Base-by-base conservation (phyloP, 176 grass and related monocot genomes). In the Hordeum vulgare region DNA sequence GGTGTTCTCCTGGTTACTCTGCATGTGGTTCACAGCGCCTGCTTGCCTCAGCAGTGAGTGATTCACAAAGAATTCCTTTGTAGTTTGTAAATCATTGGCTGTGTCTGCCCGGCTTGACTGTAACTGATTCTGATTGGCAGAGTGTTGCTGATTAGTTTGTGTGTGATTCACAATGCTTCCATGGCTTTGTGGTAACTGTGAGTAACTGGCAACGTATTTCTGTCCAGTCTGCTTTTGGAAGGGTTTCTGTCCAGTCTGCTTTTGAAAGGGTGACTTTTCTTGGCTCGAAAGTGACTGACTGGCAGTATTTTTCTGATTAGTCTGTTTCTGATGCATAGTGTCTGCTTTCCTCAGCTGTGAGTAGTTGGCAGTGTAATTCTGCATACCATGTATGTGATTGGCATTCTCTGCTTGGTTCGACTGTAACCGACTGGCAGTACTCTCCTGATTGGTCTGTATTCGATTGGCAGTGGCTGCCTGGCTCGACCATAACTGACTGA, bases 341-440 rank as follows among this genome's bases (percentile, higher is more conserved):
- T 59, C 66, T 64, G 24, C 79, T 82, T 78, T 73, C 4, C 57
- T 89, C 12, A 21, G 53, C 61, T 84, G 84, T 77, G 23, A 67
- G 20, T 64, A 45, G 53, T 40, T 51, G 39, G 61, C 69, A 71
- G 40, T 71, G 64, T 63, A 75, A 71, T 81, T 62, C 70, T 80
- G 85, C 56, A 81, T 71, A 72, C 14, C 49, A 23, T 61, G 28
- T 11, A 56, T 72, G 74, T 61, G 72, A 37, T 49, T 66, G 21
- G 10, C 72, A 79, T 44, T 49, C 36, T 58, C 79, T 66, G 67
- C 71, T 73, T 77, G 47, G 47, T 57, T 86, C 13, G 21, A 80
- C 35, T 15, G 60, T 47, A 49, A 67, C 69, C 56, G 25, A 66
- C 72, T 79, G 25, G 54, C 35, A 80, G 34, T 27, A 23, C 14